Conservation (phyloP, 805 yeast genomes). For the Pichia manshurica region DNA sequence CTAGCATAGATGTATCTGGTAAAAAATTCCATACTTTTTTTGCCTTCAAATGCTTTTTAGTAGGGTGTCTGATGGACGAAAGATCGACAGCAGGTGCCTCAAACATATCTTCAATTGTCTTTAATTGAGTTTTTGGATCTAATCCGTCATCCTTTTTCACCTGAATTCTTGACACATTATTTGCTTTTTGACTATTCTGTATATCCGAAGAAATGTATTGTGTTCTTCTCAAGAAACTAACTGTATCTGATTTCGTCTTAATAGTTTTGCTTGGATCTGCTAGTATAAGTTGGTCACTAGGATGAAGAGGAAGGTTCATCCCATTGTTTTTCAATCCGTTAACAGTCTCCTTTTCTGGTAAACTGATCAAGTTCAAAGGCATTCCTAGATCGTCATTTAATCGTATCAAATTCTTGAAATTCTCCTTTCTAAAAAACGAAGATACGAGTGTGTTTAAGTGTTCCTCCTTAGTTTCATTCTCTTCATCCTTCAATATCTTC, state of each 20-base stretch:
- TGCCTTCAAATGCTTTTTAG: constrained; percentile 65
- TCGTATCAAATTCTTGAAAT: constrained; percentile 56
- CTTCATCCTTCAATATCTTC: constrained; percentile 49
- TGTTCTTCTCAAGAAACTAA: constrained; percentile 80
- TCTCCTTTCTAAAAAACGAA: constrained; percentile 68
- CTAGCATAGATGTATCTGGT: constrained; percentile 91
- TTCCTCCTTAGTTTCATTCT: constrained; percentile 31
- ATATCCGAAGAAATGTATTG: constrained; percentile 75
- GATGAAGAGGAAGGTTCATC: constrained; percentile 47
- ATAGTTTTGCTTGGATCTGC: constrained; percentile 67
- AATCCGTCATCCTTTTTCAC: constrained; percentile 31
- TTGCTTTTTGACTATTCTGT: constrained; percentile 9
- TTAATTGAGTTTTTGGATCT: constrained; percentile 60
- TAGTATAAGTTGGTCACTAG: constrained; percentile 69
- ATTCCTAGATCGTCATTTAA: constrained; percentile 63
- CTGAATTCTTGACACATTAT: constrained; percentile 20
- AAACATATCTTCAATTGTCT: constrained; percentile 74
- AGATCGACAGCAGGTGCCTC: constrained; percentile 40
- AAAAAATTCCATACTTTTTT: constrained; percentile 72
- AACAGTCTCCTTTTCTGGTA: constrained; percentile 43
- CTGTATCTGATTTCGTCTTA: constrained; percentile 31
- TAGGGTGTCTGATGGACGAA: constrained; percentile 60
- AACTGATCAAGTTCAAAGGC: constrained; percentile 63
- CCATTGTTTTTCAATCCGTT: constrained; percentile 17
- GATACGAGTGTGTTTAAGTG: constrained; percentile 55